Percentiles rank a stretch among this genome's conserved stretches.
Evolutionary conservation across 2,329 filamentous ascomycete species (phyloP).

Genomic region (Westerdykella aurantiaca): DNA sequence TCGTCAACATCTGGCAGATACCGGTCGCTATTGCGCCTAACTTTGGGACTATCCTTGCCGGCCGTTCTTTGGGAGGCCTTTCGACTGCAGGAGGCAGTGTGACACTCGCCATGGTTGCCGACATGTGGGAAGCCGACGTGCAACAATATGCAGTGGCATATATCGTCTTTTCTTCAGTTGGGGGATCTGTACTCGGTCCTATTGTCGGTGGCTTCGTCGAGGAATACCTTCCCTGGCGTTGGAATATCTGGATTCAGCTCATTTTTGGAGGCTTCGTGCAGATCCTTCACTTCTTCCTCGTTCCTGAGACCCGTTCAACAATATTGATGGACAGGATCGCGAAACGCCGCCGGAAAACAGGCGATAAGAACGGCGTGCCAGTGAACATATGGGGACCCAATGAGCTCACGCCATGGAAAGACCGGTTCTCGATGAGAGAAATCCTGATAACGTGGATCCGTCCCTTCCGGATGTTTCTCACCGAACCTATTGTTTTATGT

Average conservation of each 20-base stretch:
- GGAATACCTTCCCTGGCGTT: conserved; percentile 63
- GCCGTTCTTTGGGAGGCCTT: conserved; percentile 50
- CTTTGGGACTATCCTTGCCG: conserved; percentile 41
- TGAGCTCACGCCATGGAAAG: conserved; percentile 50
- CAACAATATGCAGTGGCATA: conserved; percentile 56
- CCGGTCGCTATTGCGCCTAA: conserved; percentile 41
- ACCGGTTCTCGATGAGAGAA: conserved; percentile 36
- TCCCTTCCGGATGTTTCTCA: conserved; percentile 69
- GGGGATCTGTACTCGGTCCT: conserved; percentile 68
- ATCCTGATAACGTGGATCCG: conserved; percentile 48
- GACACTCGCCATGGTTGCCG: conserved; percentile 59
- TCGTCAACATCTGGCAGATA: conserved; percentile 53
- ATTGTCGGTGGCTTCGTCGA: conserved; percentile 75
- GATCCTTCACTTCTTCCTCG: conserved; percentile 59
- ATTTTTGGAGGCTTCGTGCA: conserved; percentile 72
- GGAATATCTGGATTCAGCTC: conserved; percentile 80
- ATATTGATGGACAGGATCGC: conserved; percentile 75
- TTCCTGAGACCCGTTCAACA: conserved; percentile 72
- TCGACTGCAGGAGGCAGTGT: conserved; percentile 60
- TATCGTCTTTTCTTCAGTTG: conserved; percentile 72
- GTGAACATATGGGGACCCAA: conserved; percentile 67
- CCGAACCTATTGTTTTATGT: conserved; percentile 65
- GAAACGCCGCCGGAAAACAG: conserved; percentile 62
- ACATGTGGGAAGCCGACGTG: conserved; percentile 53
- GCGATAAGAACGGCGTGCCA: conserved; percentile 53